Percentiles rank a stretch among this genome's conserved stretches.
These are phyloP conservation scores for Arthrocladium fulminans DNA, from an alignment of 2,329 filamentous ascomycete species.

Conservation along the genomic window DNA sequence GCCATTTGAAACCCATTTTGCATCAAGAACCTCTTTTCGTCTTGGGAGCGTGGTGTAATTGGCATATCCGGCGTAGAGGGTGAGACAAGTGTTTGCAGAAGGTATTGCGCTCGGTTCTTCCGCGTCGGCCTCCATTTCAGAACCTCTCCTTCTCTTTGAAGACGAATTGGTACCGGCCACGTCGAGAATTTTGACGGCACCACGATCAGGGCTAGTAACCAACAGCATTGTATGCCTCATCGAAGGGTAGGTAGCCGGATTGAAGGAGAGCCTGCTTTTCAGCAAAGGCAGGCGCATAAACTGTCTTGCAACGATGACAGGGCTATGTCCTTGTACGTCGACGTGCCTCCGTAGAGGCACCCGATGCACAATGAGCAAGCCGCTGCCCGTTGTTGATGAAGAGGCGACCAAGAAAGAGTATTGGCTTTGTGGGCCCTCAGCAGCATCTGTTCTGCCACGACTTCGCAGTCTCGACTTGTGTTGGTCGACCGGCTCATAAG, in stretches of 20 bases:
- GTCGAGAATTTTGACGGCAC: conserved; percentile 38
- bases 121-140: background rate
- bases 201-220: conserved; percentile 43
- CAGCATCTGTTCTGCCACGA: conserved; percentile 19
- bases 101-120: background rate
- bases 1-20: conserved; percentile 38
- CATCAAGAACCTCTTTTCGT: conserved; percentile 38
- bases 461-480: conserved; percentile 27
- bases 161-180: background rate
- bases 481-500: conserved; percentile 25
- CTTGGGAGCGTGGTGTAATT: conserved; percentile 23
- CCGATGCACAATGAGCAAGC: conserved; percentile 37
- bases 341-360: conserved; percentile 23
- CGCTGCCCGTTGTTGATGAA: conserved; percentile 37
- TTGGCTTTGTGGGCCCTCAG: conserved; percentile 11
- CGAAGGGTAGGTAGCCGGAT: conserved; percentile 44
- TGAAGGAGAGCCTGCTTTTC: conserved; percentile 42
- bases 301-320: conserved; percentile 39
- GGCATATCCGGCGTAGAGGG: conserved; percentile 35
- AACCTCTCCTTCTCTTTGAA: background rate
- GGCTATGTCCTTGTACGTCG: conserved; percentile 26
- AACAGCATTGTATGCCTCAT: conserved; percentile 47
- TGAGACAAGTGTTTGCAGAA: conserved; percentile 26
- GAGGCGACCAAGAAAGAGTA: conserved; percentile 41
- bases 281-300: conserved; percentile 43